A percentile compares a stretch with the other conserved stretches of the same genome.
phyloP scores from a whole-genome alignment of 768 basidiomycete genomes.

The Clitopilus passeckerianus region DNA sequence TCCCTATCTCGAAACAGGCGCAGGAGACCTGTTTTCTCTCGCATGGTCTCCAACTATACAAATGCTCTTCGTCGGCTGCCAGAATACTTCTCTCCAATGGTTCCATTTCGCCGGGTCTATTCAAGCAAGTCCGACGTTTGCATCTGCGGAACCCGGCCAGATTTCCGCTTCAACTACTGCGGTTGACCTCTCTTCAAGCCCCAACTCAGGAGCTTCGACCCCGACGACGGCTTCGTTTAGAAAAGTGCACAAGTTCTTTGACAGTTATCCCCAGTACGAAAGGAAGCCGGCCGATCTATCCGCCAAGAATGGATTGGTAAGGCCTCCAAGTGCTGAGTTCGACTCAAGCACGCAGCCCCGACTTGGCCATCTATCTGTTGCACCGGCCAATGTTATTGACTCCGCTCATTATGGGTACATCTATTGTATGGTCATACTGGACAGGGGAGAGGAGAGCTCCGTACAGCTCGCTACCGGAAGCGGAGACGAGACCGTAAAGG shows the following conservation, averaged over 20 bases:
- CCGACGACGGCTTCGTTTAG: slow-evolving; percentile 23
- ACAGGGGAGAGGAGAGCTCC: slow-evolving; percentile 14
- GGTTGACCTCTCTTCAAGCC: slow-evolving; percentile 7
- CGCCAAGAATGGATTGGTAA: slow-evolving; percentile 48
- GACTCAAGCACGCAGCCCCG: slow-evolving; percentile 26
- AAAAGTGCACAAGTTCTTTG: slow-evolving; percentile 86
- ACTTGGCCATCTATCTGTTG: slow-evolving; percentile 45
- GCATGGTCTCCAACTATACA: slow-evolving; percentile 67
- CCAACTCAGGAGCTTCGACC: slow-evolving; percentile 30
- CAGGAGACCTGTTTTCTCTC: slow-evolving; percentile 86
- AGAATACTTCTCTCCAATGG: slow-evolving; percentile 94
- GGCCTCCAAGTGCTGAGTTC: slow-evolving; percentile 25
- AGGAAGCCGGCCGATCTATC: slow-evolving; percentile 63
- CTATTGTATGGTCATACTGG: slow-evolving; percentile 63
- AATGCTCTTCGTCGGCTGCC: slow-evolving; percentile 83
- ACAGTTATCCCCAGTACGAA: slow-evolving; percentile 76
- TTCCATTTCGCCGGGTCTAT: slow-evolving; percentile 44
- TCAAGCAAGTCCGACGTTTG: slow-evolving; percentile 8
- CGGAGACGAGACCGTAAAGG: slow-evolving; percentile 90
- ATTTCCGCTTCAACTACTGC: slow-evolving; percentile 10
- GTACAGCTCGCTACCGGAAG: slow-evolving; percentile 75
- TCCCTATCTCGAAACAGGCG: slow-evolving; percentile 73
- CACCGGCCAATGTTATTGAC: slow-evolving; percentile 67
- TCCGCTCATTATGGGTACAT: slow-evolving; percentile 95
- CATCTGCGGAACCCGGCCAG: background rate